These are phyloP conservation scores for Alternaria ethzedia DNA, from an alignment of 2,329 filamentous ascomycete genomes.

Conservation along the genomic window DNA sequence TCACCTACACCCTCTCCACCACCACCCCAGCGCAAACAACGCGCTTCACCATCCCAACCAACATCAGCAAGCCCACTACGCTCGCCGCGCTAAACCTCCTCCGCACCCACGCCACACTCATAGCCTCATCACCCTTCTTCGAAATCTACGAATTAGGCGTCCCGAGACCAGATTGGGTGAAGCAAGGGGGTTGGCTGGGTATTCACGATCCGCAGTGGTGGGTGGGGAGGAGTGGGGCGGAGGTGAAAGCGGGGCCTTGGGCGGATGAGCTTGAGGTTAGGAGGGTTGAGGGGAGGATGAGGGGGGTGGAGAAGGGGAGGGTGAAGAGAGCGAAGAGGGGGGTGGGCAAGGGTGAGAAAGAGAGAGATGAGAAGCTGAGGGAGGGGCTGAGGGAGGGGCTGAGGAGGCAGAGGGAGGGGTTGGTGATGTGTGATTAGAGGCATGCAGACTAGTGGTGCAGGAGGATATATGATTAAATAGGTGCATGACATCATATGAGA, in stretches of 20 bases:
- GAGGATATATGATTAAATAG: too few species aligned
- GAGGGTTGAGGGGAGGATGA: background rate
- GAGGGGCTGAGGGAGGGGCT: slow-evolving; percentile 17
- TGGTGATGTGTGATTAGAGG: background rate
- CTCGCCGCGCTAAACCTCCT: background rate
- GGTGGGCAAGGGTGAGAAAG: background rate
- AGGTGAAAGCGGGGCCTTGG: slow-evolving; percentile 17
- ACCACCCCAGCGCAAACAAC: slow-evolving; percentile 8
- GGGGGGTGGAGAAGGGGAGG: slow-evolving; percentile 4
- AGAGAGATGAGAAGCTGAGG: slow-evolving; percentile 13
- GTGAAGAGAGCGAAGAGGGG: background rate
- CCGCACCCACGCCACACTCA: background rate
- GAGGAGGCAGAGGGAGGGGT: slow-evolving; percentile 3
- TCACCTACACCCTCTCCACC: background rate
- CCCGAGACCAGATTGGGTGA: slow-evolving; percentile 5
- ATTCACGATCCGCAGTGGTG: slow-evolving; percentile 20
- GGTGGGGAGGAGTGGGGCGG: slow-evolving; percentile 7
- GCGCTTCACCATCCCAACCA: slow-evolving; percentile 5
- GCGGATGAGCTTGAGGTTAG: slow-evolving; percentile 9
- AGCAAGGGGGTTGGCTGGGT: background rate
- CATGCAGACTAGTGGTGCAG: background rate
- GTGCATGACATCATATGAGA: background rate
- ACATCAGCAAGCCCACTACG: background rate
- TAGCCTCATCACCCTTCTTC: background rate
- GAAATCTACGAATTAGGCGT: slow-evolving; percentile 10